phyloP scores from a whole-genome alignment of 345 rosid genomes.

The Hypericum androsaemum region DNA sequence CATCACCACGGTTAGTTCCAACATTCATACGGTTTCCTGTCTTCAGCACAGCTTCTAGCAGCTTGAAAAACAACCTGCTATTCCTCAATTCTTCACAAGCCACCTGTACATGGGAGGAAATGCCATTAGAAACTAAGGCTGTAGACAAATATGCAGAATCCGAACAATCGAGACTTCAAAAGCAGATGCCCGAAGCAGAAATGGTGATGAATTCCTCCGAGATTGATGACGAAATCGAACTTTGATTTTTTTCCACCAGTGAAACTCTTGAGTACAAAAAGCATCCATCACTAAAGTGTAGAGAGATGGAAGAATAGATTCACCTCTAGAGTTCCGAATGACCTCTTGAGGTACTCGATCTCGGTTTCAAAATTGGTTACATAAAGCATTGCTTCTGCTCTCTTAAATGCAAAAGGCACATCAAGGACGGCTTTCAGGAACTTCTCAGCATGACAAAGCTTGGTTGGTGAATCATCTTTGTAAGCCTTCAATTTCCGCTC shows the following conservation, averaged over 20 bases:
- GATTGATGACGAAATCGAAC: no score
- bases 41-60: slow-evolving; percentile 89
- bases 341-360: slow-evolving; percentile 70
- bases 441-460: slow-evolving; percentile 88
- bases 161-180: no score
- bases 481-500: slow-evolving; percentile 72
- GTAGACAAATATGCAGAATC: no score
- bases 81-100: slow-evolving; percentile 92
- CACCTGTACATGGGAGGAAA: slow-evolving; percentile 33
- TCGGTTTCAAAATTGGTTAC: slow-evolving; percentile 83
- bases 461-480: slow-evolving; percentile 64
- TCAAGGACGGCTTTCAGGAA: slow-evolving; percentile 79
- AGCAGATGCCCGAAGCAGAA: no score
- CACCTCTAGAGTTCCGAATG: slow-evolving; percentile 93
- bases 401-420: slow-evolving; percentile 85
- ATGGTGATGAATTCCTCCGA: no score
- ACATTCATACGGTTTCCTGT: slow-evolving; percentile 99
- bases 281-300: neutral
- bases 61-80: slow-evolving; percentile 88
- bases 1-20: slow-evolving; percentile 97
- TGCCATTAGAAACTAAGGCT: neutral
- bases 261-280: no score
- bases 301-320: slow-evolving; percentile 1
- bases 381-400: slow-evolving; percentile 83
- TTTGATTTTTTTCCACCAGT: no score